Conservation (phyloP, 2,329 filamentous ascomycete genomes). For the Tolypocladium tropicale region DNA sequence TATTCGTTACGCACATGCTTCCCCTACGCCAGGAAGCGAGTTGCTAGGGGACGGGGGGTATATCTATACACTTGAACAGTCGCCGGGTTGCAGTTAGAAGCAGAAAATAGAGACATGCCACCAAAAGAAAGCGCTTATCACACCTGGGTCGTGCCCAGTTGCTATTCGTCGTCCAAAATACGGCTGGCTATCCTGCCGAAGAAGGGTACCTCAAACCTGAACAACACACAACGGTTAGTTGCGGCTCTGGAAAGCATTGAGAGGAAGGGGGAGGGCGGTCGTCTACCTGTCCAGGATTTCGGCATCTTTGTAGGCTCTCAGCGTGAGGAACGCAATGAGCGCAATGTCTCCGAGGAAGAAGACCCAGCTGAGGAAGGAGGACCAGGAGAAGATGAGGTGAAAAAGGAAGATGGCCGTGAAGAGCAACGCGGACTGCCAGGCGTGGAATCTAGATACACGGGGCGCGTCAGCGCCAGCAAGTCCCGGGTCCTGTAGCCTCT, state of each 20-base stretch:
- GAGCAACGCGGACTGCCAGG: constrained; percentile 83
- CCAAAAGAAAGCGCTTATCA: background rate
- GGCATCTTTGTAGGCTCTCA: constrained; percentile 78
- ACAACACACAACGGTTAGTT: background rate
- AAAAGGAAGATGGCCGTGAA: constrained; percentile 68
- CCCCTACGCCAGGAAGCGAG: background rate
- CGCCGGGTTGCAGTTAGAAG: background rate
- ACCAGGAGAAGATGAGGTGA: constrained; percentile 83
- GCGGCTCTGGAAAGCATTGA: background rate
- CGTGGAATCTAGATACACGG: constrained; percentile 61
- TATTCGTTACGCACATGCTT: background rate
- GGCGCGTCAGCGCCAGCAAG: constrained; percentile 1
- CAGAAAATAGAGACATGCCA: background rate
- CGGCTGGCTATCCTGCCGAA: constrained; percentile 78
- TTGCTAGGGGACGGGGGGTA: background rate
- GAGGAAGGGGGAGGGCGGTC: constrained; percentile 6
- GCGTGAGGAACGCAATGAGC: constrained; percentile 65
- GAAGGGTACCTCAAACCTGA: constrained; percentile 74
- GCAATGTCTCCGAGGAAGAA: constrained; percentile 66
- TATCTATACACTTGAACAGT: background rate
- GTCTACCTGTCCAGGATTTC: constrained; percentile 52
- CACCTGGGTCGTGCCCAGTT: background rate
- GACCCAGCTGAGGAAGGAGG: constrained; percentile 71
- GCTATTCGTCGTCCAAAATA: constrained; percentile 74
- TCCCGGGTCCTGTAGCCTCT: background rate